A percentile compares a stretch with the other conserved stretches of the same genome.
phyloP scores from a whole-genome alignment of 225 moss, liverwort and hornwort genomes.

The Neckera pumila region DNA sequence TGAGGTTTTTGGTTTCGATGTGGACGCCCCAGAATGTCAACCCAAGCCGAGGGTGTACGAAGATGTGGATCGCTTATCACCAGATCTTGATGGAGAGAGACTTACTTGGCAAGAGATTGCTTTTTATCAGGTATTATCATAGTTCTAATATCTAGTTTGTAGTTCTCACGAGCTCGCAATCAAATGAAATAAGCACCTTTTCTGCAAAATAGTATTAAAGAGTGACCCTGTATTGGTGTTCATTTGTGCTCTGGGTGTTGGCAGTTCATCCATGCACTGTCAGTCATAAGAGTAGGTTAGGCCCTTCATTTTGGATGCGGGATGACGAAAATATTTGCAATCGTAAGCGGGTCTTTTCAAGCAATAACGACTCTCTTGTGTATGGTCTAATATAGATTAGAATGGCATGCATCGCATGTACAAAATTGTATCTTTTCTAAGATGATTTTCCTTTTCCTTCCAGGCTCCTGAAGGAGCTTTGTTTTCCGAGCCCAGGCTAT shows the following conservation, averaged over 20 bases:
- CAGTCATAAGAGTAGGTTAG: background rate
- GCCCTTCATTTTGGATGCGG: background rate
- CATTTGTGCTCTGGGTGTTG: background rate
- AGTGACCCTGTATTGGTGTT: background rate
- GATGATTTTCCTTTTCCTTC: background rate
- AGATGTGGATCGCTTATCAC: constrained; percentile 70
- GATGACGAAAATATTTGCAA: background rate
- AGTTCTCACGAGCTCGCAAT: background rate
- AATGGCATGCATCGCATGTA: background rate
- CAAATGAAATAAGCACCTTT: background rate
- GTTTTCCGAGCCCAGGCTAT: constrained; percentile 60
- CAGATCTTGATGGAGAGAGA: constrained; percentile 69
- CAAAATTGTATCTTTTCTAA: background rate
- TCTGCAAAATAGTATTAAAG: background rate
- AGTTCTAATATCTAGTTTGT: background rate
- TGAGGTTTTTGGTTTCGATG: constrained; percentile 89
- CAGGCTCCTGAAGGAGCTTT: constrained; percentile 78
- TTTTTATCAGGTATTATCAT: constrained; percentile 47
- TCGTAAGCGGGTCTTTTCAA: background rate
- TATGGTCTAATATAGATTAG: background rate
- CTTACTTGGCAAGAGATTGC: constrained; percentile 87
- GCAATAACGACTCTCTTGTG: background rate
- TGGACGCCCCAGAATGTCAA: constrained; percentile 57
- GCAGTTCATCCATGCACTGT: background rate
- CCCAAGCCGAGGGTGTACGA: constrained; percentile 48